These are phyloP conservation scores for Saturnispora kantuleensis DNA, from an alignment of 805 yeast species.

Conservation along the genomic window DNA sequence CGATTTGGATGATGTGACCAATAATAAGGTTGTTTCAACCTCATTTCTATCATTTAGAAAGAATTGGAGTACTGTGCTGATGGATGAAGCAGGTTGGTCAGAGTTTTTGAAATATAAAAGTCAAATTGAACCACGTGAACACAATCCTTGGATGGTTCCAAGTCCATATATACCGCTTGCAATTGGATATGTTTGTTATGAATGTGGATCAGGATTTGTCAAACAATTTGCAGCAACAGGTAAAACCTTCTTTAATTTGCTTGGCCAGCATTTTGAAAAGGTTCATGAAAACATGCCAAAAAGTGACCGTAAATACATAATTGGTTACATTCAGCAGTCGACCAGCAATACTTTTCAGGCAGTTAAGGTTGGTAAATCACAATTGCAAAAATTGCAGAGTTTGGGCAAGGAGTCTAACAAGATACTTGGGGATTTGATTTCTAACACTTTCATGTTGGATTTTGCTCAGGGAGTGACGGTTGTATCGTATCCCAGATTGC, in stretches of 20 bases:
- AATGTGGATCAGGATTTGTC: constrained; percentile 4
- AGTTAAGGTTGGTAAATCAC: constrained; percentile 2
- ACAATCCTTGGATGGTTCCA: not conserved
- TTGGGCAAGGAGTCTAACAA: not conserved
- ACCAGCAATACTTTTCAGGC: constrained; percentile 4
- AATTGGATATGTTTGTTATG: constrained; percentile 1
- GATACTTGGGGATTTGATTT: not conserved
- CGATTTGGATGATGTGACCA: constrained; percentile 1
- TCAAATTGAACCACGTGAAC: not conserved
- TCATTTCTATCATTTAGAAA: constrained; percentile 2
- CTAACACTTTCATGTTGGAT: not conserved
- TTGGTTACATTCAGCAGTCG: not conserved
- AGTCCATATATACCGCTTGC: constrained; percentile 4
- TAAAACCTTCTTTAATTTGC: not conserved
- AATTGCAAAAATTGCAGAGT: not conserved
- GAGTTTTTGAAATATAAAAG: not conserved
- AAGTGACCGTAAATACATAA: not conserved
- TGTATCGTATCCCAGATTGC: not conserved
- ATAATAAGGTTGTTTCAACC: constrained; percentile 3
- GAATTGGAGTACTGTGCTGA: constrained; percentile 3
- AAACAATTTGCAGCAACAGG: not conserved
- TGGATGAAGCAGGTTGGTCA: constrained; percentile 3
- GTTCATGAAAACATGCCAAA: not conserved
- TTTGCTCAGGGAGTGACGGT: not conserved
- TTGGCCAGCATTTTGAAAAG: constrained; percentile 4